A percentile compares a stretch with the other conserved stretches of the same genome.
Evolutionary conservation across 2,329 filamentous ascomycete species (phyloP).

Genomic region (Botryotinia narcissicola): DNA sequence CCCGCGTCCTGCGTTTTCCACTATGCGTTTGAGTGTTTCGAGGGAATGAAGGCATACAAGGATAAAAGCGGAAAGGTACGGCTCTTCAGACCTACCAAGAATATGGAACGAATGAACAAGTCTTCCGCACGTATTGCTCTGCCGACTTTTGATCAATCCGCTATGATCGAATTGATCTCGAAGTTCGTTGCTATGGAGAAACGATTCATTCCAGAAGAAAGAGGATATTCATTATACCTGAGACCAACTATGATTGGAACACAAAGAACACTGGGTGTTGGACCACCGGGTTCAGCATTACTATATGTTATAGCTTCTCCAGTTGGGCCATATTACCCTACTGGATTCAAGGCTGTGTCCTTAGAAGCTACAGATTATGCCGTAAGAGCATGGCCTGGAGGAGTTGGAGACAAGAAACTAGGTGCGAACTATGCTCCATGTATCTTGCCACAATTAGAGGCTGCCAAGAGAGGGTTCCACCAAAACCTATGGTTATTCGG

Average conservation of each 20-base stretch:
- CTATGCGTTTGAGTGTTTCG: slow-evolving; percentile 97
- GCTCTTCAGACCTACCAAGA: slow-evolving; percentile 91
- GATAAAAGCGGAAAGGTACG: slow-evolving; percentile 74
- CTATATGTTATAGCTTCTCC: slow-evolving; percentile 95
- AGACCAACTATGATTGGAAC: slow-evolving; percentile 97
- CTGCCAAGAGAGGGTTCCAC: slow-evolving; percentile 87
- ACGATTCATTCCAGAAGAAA: slow-evolving; percentile 81
- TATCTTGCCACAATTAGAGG: slow-evolving; percentile 92
- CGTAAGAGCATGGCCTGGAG: slow-evolving; percentile 94
- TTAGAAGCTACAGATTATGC: slow-evolving; percentile 96
- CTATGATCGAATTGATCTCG: slow-evolving; percentile 77
- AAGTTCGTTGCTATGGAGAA: slow-evolving; percentile 77
- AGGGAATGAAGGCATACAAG: slow-evolving; percentile 99
- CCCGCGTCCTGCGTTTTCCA: slow-evolving; percentile 97
- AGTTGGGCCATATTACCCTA: slow-evolving; percentile 96
- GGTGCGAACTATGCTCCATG: slow-evolving; percentile 99
- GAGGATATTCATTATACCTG: slow-evolving; percentile 92
- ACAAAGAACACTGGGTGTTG: slow-evolving; percentile 88
- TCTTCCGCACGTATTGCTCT: slow-evolving; percentile 89
- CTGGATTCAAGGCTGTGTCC: slow-evolving; percentile 94
- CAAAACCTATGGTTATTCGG: slow-evolving; percentile 99
- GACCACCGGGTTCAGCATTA: slow-evolving; percentile 85
- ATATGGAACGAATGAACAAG: slow-evolving; percentile 93
- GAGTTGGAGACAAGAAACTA: slow-evolving; percentile 96
- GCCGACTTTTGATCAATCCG: slow-evolving; percentile 74